phyloP scores from a whole-genome alignment of 2,329 filamentous ascomycete species.

The Aspergillus pseudonomiae region DNA sequence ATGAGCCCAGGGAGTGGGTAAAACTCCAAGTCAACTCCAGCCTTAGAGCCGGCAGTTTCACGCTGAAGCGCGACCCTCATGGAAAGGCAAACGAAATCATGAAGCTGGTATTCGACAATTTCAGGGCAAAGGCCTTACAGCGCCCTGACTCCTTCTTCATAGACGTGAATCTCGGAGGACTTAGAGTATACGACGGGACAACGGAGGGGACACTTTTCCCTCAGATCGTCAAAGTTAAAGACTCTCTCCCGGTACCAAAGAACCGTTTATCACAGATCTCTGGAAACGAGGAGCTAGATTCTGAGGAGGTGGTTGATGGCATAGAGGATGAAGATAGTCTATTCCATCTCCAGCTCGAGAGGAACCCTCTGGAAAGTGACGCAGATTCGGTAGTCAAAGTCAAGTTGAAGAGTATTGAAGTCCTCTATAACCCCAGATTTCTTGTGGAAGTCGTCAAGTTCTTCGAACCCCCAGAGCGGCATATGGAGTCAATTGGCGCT shows the following conservation, averaged over 20 bases:
- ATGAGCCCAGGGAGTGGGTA: slow-evolving; percentile 85
- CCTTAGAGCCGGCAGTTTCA: slow-evolving; percentile 95
- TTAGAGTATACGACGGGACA: slow-evolving; percentile 94
- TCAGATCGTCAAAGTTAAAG: slow-evolving; percentile 95
- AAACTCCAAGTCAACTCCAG: slow-evolving; percentile 92
- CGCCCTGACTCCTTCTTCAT: slow-evolving; percentile 88
- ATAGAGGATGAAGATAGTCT: slow-evolving; percentile 70
- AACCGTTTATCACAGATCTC: slow-evolving; percentile 34
- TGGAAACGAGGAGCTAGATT: slow-evolving; percentile 42
- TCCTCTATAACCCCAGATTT: slow-evolving; percentile 96
- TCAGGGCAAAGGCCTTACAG: slow-evolving; percentile 86
- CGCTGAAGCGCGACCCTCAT: slow-evolving; percentile 81
- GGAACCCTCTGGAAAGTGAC: slow-evolving; percentile 89
- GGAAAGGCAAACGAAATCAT: slow-evolving; percentile 79
- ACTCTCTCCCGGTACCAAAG: slow-evolving; percentile 65
- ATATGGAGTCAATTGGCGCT: slow-evolving; percentile 97
- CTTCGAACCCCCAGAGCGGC: slow-evolving; percentile 92
- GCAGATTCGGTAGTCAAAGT: slow-evolving; percentile 88
- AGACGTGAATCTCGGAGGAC: slow-evolving; percentile 85
- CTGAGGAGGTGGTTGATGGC: slow-evolving; percentile 44
- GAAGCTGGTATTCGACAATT: slow-evolving; percentile 90
- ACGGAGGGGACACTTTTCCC: slow-evolving; percentile 88
- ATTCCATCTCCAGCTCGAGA: slow-evolving; percentile 89
- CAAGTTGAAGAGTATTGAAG: slow-evolving; percentile 92
- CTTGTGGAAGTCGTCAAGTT: slow-evolving; percentile 90